Evolutionary conservation across 2,329 filamentous ascomycete genomes (phyloP).

Genomic region (Blastomyces emzantsi): DNA sequence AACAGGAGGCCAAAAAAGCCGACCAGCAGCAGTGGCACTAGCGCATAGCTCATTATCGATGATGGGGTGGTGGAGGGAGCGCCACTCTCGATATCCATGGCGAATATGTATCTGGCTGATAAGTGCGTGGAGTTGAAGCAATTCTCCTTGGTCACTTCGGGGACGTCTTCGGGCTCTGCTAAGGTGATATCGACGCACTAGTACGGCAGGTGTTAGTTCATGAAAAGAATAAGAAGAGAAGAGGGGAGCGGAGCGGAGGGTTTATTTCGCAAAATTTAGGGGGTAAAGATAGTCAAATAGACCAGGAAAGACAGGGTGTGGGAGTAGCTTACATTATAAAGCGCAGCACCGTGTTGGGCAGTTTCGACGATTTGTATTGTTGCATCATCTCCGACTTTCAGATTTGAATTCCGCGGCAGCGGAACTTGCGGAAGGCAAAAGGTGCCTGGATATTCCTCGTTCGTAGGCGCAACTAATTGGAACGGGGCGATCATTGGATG

Average conservation of each 20-base stretch:
- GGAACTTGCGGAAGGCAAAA: conserved; percentile 87
- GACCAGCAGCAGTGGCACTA: conserved; percentile 24
- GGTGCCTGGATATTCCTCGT: conserved; percentile 75
- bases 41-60: conserved; percentile 15
- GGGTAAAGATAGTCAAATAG: not conserved
- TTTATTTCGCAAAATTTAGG: not conserved
- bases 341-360: conserved; percentile 70
- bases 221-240: not conserved
- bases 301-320: not conserved
- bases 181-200: conserved; percentile 95
- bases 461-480: conserved; percentile 71
- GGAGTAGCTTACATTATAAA: conserved; percentile 60
- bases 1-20: conserved; percentile 15
- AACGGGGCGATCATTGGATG: conserved; percentile 71
- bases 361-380: conserved; percentile 83
- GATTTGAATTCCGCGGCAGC: conserved; percentile 60
- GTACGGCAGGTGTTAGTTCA: conserved; percentile 4
- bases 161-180: conserved; percentile 65
- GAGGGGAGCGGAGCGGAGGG: no score
- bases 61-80: conserved; percentile 9
- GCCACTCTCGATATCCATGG: conserved; percentile 14
- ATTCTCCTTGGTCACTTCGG: conserved; percentile 66
- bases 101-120: conserved; percentile 11
- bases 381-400: conserved; percentile 74
- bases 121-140: conserved; percentile 67